These are phyloP conservation scores for Asterophora parasitica DNA, from an alignment of 768 basidiomycete species.

Conservation along the genomic window DNA sequence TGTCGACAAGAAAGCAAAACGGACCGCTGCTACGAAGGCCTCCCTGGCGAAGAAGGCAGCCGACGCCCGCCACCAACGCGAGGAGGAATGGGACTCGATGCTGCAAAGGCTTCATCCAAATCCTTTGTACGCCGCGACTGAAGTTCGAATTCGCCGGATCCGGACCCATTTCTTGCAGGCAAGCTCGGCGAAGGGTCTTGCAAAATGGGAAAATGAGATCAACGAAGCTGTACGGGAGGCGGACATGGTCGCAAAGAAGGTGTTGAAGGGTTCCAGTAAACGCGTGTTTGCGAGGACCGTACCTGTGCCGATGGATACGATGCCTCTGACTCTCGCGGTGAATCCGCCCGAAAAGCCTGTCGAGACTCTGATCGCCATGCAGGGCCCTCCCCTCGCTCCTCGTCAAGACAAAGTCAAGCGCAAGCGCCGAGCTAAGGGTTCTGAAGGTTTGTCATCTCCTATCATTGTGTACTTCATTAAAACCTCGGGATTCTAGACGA, in stretches of 20 bases:
- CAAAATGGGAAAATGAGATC: conserved; percentile 65
- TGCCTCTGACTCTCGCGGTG: conserved; percentile 35
- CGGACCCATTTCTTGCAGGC: conserved; percentile 57
- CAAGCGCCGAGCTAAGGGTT: conserved; percentile 29
- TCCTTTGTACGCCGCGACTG: conserved; percentile 41
- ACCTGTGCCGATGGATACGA: conserved; percentile 20
- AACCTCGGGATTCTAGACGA: neutral
- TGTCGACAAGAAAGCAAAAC: conserved; percentile 29
- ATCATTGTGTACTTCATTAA: too few relatives aligned
- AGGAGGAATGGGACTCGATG: conserved; percentile 62
- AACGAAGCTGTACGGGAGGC: conserved; percentile 51
- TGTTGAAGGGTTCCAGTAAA: conserved; percentile 30
- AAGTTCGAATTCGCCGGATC: conserved; percentile 49
- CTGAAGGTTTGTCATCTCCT: conserved; percentile 23
- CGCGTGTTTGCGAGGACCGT: conserved; percentile 15
- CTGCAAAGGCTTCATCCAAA: conserved; percentile 51
- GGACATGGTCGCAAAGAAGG: conserved; percentile 41
- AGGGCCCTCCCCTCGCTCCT: conserved; percentile 38
- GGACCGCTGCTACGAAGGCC: conserved; percentile 42
- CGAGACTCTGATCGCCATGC: conserved; percentile 44
- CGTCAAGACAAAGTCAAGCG: conserved; percentile 24
- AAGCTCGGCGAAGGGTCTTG: conserved; percentile 39
- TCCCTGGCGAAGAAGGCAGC: conserved; percentile 60
- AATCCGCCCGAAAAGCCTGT: conserved; percentile 49
- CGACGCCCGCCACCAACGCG: conserved; percentile 52